Base-by-base conservation (phyloP, 176 grass and related monocot genomes). In the Musa beccarii region DNA sequence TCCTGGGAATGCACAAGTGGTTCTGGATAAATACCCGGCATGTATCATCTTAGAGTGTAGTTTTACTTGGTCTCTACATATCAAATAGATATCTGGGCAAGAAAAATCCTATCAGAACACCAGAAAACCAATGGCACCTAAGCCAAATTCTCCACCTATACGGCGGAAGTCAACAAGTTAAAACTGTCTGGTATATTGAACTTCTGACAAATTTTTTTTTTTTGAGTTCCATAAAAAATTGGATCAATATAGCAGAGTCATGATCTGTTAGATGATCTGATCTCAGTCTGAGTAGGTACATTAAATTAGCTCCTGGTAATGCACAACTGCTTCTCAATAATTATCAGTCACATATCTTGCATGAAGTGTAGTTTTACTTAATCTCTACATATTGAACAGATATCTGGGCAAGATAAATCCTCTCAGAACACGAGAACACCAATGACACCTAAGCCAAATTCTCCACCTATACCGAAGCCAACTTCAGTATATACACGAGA, bases 381-480 rank as follows among this genome's bases (percentile, higher is more conserved):
- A 81, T 75, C 54, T 51, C 76, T 25, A 6, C 23, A 71, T 28
- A 72, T 84, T 87, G 25, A 63, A 75, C 87, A 96, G 92, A 92
- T 96, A 53, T 96, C 92, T 70, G 92, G 92, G 80, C 89, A 96
- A 83, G 92, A 96, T 79, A 96, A 88, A 68, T 72, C 72, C 7
- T 79, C 85, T 54, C 83, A 84, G 80, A 89, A 81, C 81, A 76
- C 53, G 13, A 88, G 73, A 68, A 82, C 52, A 78, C 84, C 74
- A 75, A 68, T 83, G 79, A 86, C 87, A 13, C 82, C 81, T 72
- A 92, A 75, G 84, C 76, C 81, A 81, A 84, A 71, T 71, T 67
- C 85, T 83, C 17, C 91, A 71, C 75, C 81, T 66, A 75, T 63
- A 68, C 70, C 85, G 79, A 93, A 77, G 63, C 65, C 80, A 24